phyloP scores from a whole-genome alignment of 345 rosid genomes.

The Hibiscus mutabilis region DNA sequence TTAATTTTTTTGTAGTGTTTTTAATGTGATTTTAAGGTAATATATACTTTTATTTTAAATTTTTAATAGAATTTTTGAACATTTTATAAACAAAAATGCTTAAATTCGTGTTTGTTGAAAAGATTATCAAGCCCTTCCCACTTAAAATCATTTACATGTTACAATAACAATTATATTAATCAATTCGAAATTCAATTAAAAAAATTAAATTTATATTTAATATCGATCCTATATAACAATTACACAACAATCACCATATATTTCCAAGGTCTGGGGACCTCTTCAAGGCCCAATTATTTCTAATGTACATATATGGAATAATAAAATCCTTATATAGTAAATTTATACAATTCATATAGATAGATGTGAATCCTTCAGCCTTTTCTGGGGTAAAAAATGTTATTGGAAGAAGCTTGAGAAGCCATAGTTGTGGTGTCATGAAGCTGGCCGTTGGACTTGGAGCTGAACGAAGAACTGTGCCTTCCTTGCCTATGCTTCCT shows the following conservation, averaged over 20 bases:
- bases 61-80: too few relatives aligned
- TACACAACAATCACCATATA: neutral
- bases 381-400: constrained; percentile 31
- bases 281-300: neutral
- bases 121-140: too few relatives aligned
- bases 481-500: constrained; percentile 62
- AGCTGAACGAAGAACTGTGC: constrained; percentile 37
- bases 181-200: neutral
- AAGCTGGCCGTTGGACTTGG: constrained; percentile 37
- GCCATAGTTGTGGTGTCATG: constrained; percentile 22
- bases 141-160: too few relatives aligned
- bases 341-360: neutral
- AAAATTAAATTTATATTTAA: neutral
- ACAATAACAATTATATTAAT: too few relatives aligned
- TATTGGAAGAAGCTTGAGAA: constrained; percentile 26
- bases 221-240: neutral
- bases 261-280: neutral
- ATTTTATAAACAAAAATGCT: too few relatives aligned
- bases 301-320: constrained; percentile 15
- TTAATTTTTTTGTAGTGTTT: too few relatives aligned
- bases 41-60: too few relatives aligned
- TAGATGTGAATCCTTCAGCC: constrained; percentile 1
- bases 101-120: too few relatives aligned
- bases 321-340: neutral
- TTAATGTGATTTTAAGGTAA: too few relatives aligned